Percentiles rank a stretch among this genome's conserved stretches.
phyloP scores from a whole-genome alignment of 169 alveolate species.

The Cytauxzoon felis region DNA sequence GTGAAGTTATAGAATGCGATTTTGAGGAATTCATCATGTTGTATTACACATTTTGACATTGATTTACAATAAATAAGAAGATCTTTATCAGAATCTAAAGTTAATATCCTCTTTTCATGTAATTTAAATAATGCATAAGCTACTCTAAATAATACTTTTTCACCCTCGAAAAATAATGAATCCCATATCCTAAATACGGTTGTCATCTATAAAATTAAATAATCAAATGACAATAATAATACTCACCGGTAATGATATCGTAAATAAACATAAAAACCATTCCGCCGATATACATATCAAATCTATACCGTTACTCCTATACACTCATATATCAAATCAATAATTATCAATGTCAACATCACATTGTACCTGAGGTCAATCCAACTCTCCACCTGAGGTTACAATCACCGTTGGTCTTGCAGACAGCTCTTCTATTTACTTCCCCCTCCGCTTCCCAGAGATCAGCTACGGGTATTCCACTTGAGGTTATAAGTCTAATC shows the following conservation, averaged over 20 bases:
- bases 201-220: constrained; percentile 50
- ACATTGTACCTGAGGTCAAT: no score
- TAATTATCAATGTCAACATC: no score
- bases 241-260: constrained; percentile 74
- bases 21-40: constrained; percentile 69
- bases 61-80: constrained; percentile 62
- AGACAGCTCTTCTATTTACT: no score
- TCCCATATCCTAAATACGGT: constrained; percentile 83
- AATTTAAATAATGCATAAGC: constrained; percentile 73
- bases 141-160: constrained; percentile 77
- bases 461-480: no score
- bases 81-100: constrained; percentile 53
- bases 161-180: constrained; percentile 78
- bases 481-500: no score
- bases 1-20: constrained; percentile 71
- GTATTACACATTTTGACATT: constrained; percentile 63
- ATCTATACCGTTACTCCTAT: constrained; percentile 73
- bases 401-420: no score
- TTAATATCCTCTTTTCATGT: constrained; percentile 61
- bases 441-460: no score
- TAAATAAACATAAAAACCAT: constrained; percentile 79
- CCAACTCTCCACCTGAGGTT: no score
- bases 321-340: no score
- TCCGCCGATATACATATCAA: constrained; percentile 79
- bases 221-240: background rate